Evolutionary conservation across 164 flowering plant species (phyloP), one percentile per base, ranked within the genome.

Genomic region (Sedum album): DNA sequence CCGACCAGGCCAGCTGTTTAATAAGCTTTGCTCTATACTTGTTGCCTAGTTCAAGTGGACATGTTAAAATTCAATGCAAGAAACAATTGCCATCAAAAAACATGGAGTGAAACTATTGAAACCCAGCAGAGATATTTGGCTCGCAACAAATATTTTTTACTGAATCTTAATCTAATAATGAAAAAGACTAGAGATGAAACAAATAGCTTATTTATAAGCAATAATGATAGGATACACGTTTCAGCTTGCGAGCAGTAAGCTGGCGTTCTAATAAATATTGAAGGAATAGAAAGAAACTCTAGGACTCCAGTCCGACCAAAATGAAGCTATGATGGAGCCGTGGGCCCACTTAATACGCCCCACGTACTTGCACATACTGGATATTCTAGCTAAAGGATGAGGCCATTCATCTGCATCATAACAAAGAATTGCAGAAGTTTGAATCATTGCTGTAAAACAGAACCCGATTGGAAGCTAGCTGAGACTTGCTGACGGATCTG

Each of bases 381-480:
- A 44, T 44, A 44, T 1, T 44, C 49, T 14, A 10, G 49, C 49
- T 44, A 44, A 1, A 44, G 38, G 7, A 35, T 3, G 7, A 3
- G 38, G 38, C 7, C 5, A 35, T 35, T 35, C 38, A 35, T 7
- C 55, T 49, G 46, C 46, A 41, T 49, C 25, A 49, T 23, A 49
- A 49, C 55, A 49, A 49, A 23, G 55, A 49, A 23, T 49, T 49
- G 55, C 55, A 49, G 55, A 23, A 21, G 55, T 49, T 49, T 44
- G 91, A 71, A 71, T 91, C 97, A 65, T 91, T 96, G 74, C 91
- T 96, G 70, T 84, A 89, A 77, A 93, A 89, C 6, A 91, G 78
- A 69, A 80, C 96, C 69, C 94, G 78, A 73, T 82, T 89, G 20
- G 93, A 88, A 31, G 88, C 88, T 82, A 86, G 63, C 55, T 49